A percentile compares a stretch with the other conserved stretches of the same genome.
These are phyloP conservation scores for Saturnispora gosingensis DNA, from an alignment of 805 yeast genomes.

Conservation along the genomic window DNA sequence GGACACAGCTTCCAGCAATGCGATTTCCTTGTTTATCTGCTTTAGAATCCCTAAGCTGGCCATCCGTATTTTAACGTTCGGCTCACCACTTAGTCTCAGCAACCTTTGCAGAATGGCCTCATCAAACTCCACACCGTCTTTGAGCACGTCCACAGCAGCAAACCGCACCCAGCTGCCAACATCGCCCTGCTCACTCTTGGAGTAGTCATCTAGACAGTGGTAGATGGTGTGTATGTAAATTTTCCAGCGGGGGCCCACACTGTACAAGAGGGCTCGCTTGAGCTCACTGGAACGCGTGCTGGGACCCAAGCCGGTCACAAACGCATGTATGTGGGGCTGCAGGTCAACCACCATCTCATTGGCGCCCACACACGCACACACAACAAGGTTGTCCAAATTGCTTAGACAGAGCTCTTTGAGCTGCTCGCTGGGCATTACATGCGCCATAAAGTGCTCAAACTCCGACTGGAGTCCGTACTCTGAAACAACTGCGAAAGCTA, in stretches of 20 bases:
- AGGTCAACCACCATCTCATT: background rate
- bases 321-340: background rate
- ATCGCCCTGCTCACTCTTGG: constrained; percentile 77
- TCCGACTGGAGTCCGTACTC: background rate
- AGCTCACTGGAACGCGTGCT: background rate
- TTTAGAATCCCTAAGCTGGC: background rate
- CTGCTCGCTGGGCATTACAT: background rate
- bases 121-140: background rate
- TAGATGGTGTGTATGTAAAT: background rate
- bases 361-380: background rate
- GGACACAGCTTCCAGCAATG: background rate
- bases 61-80: background rate
- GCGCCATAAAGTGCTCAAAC: background rate
- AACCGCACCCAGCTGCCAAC: constrained; percentile 72
- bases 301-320: background rate
- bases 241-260: background rate
- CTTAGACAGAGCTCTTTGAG: background rate
- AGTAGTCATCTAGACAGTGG: constrained; percentile 57
- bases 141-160: background rate
- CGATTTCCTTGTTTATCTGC: background rate
- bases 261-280: background rate
- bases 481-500: background rate
- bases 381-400: background rate
- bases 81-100: background rate
- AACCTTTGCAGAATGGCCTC: background rate